Percentiles rank a stretch among this genome's conserved stretches.
phyloP scores from a whole-genome alignment of 1,284 basidiomycete species.

The Fomes fomentarius region DNA sequence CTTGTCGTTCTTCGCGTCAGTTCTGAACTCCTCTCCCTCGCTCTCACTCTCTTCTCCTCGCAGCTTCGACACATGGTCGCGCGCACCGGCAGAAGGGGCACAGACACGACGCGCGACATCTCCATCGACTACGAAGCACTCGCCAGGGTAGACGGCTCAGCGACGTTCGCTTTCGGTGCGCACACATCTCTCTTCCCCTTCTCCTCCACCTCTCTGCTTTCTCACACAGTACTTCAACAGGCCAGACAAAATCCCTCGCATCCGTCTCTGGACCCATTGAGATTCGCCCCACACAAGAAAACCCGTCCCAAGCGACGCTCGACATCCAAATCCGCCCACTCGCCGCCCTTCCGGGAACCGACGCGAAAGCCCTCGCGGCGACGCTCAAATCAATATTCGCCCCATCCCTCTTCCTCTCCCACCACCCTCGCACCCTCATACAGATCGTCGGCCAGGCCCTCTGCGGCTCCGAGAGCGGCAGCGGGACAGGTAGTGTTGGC shows the following conservation, averaged over 20 bases:
- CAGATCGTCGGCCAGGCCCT: conserved; percentile 73
- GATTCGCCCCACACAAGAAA: conserved; percentile 63
- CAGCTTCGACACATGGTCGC: not conserved
- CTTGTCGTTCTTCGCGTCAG: too few relatives aligned
- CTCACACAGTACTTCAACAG: too few relatives aligned
- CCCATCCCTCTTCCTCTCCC: conserved; percentile 60
- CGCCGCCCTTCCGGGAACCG: conserved; percentile 63
- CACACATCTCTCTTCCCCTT: conserved; percentile 3
- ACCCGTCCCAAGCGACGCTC: conserved; percentile 71
- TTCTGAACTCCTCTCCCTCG: not conserved
- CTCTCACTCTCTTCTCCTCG: not conserved
- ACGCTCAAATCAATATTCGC: conserved; percentile 58
- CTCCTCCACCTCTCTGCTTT: too few relatives aligned
- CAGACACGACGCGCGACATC: conserved; percentile 32
- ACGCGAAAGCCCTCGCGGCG: conserved; percentile 59
- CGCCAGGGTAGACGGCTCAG: conserved; percentile 65
- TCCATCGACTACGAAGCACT: conserved; percentile 46
- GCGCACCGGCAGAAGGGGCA: conserved; percentile 34
- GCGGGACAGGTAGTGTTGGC: conserved; percentile 31
- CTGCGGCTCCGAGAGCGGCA: conserved; percentile 36
- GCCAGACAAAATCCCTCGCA: conserved; percentile 54
- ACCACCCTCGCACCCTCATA: conserved; percentile 68
- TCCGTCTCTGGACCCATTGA: conserved; percentile 81
- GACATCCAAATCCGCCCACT: conserved; percentile 73
- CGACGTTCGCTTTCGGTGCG: conserved; percentile 65